These are phyloP conservation scores for Micromonas pusilla DNA, from an alignment of 139 green algal genomes.

Conservation along the genomic window DNA sequence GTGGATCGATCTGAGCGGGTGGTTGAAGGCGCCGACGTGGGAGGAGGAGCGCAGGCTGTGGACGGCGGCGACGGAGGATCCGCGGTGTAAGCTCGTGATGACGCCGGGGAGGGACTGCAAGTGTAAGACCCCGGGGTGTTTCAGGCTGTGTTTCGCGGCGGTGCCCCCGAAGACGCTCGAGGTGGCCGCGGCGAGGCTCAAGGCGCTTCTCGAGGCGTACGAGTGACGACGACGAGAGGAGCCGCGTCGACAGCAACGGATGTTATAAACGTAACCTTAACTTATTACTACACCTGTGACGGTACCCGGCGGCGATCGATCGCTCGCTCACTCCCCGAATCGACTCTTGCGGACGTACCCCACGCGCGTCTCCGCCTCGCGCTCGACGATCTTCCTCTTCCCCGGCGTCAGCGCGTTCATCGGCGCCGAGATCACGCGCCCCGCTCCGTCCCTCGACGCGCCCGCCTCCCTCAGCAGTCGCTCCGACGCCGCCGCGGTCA, in stretches of 20 bases:
- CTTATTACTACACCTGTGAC: too few species aligned
- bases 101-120: slow-evolving; percentile 26
- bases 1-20: slow-evolving; percentile 21
- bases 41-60: slow-evolving; percentile 27
- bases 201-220: background rate
- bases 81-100: slow-evolving; percentile 21
- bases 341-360: too few species aligned
- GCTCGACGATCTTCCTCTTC: too few species aligned
- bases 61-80: slow-evolving; percentile 15
- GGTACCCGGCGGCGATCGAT: too few species aligned
- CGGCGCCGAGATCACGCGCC: background rate
- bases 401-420: too few species aligned
- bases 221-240: background rate
- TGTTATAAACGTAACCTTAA: background rate
- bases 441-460: background rate
- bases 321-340: too few species aligned
- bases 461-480: background rate
- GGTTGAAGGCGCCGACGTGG: slow-evolving; percentile 21
- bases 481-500: background rate
- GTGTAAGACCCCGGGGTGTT: slow-evolving; percentile 14
- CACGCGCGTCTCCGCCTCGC: too few species aligned
- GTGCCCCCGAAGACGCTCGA: background rate
- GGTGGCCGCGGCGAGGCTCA: slow-evolving; percentile 7
- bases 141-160: slow-evolving; percentile 29
- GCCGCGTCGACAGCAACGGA: background rate